Evolutionary conservation across 176 grass and related monocot genomes (phyloP).

Genomic region (Melocanna baccifera): DNA sequence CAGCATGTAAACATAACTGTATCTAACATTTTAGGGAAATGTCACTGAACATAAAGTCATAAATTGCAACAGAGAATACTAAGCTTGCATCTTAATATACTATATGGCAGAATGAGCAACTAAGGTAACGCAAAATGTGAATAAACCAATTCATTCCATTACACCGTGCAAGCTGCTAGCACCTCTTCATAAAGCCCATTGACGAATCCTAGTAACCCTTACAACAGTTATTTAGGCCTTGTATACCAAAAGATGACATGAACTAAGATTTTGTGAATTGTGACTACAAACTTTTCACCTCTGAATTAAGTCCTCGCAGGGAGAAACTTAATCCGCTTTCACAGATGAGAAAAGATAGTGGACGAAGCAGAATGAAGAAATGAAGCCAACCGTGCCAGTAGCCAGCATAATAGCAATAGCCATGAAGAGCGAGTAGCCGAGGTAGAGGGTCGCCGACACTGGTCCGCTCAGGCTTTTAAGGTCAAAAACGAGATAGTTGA

Average conservation of each 20-base stretch:
- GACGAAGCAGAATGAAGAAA: conserved; percentile 79
- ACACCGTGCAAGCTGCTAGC: conserved; percentile 37
- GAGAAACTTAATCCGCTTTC: conserved; percentile 56
- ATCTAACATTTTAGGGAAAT: neutral
- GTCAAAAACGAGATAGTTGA: conserved; percentile 76
- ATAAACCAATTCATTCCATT: conserved; percentile 48
- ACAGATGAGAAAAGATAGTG: conserved; percentile 82
- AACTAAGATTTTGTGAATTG: conserved; percentile 20
- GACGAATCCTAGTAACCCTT: conserved; percentile 39
- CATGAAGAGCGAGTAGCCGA: conserved; percentile 87
- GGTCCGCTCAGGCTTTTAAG: conserved; percentile 77
- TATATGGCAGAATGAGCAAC: conserved; percentile 3
- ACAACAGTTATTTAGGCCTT: conserved; percentile 39
- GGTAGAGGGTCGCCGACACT: conserved; percentile 77
- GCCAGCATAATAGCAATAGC: conserved; percentile 77
- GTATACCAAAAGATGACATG: conserved; percentile 49
- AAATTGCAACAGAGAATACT: conserved; percentile 5
- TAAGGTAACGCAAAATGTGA: conserved; percentile 17
- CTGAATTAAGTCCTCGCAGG: conserved; percentile 22
- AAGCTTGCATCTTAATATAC: conserved; percentile 13
- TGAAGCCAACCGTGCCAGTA: conserved; percentile 69
- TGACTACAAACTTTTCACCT: conserved; percentile 45
- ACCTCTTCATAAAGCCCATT: conserved; percentile 30
- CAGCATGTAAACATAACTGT: neutral
- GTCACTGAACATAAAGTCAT: neutral